phyloP scores from a whole-genome alignment of 306 rosid genomes.

The Astragalus glycyphyllos region DNA sequence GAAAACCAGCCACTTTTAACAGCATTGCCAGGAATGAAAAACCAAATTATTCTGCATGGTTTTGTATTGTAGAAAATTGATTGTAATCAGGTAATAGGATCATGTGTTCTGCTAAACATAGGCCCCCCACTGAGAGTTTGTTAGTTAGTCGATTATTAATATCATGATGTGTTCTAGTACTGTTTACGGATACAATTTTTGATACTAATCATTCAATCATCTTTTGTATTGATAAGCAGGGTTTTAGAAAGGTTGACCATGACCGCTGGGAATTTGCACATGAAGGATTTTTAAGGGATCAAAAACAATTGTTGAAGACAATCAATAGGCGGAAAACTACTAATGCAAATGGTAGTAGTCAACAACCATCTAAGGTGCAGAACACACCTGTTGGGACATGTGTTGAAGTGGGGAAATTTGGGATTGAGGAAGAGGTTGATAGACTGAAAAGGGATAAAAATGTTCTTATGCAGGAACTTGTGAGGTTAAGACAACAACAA shows the following conservation, averaged over 20 bases:
- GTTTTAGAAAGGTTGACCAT: conserved; percentile 94
- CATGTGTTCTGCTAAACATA: conserved; percentile 29
- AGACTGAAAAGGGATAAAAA: conserved; percentile 90
- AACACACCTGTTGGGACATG: conserved; percentile 56
- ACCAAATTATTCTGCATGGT: not conserved
- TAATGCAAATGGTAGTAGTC: conserved; percentile 50
- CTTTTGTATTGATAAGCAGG: conserved; percentile 61
- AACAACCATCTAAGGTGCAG: conserved; percentile 13
- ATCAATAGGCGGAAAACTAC: conserved; percentile 79
- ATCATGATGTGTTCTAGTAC: not conserved
- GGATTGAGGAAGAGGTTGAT: conserved; percentile 93
- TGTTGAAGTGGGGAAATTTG: conserved; percentile 96
- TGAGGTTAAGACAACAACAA: conserved; percentile 92
- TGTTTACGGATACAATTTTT: not conserved
- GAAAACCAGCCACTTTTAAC: conserved; percentile 1
- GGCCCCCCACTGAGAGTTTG: not conserved
- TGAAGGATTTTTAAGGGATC: conserved; percentile 88
- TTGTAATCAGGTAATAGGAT: conserved; percentile 4
- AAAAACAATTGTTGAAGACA: conserved; percentile 80
- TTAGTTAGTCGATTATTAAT: not conserved
- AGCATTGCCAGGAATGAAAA: not conserved
- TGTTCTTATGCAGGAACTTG: conserved; percentile 96
- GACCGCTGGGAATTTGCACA: conserved; percentile 98
- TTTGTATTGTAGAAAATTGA: conserved; percentile 6
- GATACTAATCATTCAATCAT: too few species aligned